phyloP scores from a whole-genome alignment of 1,139 yeast species.

The Torulaspora globosa region DNA sequence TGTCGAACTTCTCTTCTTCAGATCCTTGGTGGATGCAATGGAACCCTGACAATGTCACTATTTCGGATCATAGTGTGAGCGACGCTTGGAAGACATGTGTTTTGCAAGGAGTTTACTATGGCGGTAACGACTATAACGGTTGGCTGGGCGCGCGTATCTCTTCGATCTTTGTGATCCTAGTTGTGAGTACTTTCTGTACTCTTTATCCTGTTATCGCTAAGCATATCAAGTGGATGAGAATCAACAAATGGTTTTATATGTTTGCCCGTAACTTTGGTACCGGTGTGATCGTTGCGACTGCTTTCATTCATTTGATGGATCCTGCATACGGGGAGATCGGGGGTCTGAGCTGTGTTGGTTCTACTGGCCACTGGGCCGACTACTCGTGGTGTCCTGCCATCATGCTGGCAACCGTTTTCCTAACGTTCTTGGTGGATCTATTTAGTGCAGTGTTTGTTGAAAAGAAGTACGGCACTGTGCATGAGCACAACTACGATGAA shows the following conservation, averaged over 20 bases:
- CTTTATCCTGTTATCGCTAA: conserved; percentile 39
- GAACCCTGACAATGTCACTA: conserved; percentile 33
- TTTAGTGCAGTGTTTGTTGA: conserved; percentile 32
- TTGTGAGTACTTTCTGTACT: conserved; percentile 53
- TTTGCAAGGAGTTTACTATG: conserved; percentile 39
- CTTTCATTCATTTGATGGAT: conserved; percentile 70
- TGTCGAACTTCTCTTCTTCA: neutral
- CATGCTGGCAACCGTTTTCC: conserved; percentile 26
- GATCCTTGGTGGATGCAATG: conserved; percentile 19
- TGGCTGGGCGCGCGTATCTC: conserved; percentile 65
- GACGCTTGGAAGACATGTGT: conserved; percentile 42
- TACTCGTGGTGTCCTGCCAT: conserved; percentile 35
- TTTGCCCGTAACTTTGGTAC: conserved; percentile 75
- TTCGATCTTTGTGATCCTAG: conserved; percentile 62
- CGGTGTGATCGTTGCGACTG: conserved; percentile 81
- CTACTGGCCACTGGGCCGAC: conserved; percentile 36
- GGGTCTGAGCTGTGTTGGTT: conserved; percentile 44
- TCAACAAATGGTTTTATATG: conserved; percentile 56
- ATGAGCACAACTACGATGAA: conserved; percentile 15
- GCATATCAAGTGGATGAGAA: conserved; percentile 34
- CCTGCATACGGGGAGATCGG: conserved; percentile 56
- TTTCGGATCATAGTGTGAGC: conserved; percentile 32
- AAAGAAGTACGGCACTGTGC: conserved; percentile 27
- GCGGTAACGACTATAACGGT: conserved; percentile 44
- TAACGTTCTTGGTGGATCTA: conserved; percentile 33